Evolutionary conservation across 73 alveolate species (phyloP).

Genomic region (Uronychia binucleata): DNA sequence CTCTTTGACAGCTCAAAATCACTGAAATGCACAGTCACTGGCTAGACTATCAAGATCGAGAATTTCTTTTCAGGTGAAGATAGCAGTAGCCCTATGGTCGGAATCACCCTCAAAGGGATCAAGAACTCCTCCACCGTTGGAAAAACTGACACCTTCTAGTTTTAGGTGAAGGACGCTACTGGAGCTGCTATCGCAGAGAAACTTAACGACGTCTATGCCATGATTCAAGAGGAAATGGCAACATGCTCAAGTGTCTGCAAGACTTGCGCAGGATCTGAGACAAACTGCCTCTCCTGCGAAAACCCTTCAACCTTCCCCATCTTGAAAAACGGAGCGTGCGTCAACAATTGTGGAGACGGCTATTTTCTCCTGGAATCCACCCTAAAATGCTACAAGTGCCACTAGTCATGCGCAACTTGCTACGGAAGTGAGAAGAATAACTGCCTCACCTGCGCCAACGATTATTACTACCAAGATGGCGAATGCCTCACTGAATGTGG

Average conservation of each 20-base stretch:
- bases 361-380: slow-evolving; percentile 35
- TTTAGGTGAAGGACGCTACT: background rate
- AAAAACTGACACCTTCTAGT: slow-evolving; percentile 7
- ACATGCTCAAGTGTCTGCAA: slow-evolving; percentile 44
- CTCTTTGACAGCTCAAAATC: background rate
- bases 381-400: slow-evolving; percentile 33
- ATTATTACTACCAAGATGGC: slow-evolving; percentile 37
- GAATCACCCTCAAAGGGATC: slow-evolving; percentile 1
- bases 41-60: background rate
- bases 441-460: slow-evolving; percentile 40
- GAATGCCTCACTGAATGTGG: slow-evolving; percentile 48
- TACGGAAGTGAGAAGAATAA: slow-evolving; percentile 39
- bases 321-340: slow-evolving; percentile 50
- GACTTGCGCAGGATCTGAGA: slow-evolving; percentile 63
- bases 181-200: slow-evolving; percentile 16
- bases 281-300: slow-evolving; percentile 51
- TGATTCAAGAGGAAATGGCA: slow-evolving; percentile 1
- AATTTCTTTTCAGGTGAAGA: slow-evolving; percentile 11
- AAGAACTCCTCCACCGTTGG: slow-evolving; percentile 8
- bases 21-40: background rate
- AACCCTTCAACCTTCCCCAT: slow-evolving; percentile 55
- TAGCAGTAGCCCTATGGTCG: background rate
- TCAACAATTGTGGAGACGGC: slow-evolving; percentile 52
- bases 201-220: background rate
- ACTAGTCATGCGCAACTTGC: slow-evolving; percentile 41